Conservation (phyloP, 2,329 filamentous ascomycete genomes). For the Ophiostoma quercus region DNA sequence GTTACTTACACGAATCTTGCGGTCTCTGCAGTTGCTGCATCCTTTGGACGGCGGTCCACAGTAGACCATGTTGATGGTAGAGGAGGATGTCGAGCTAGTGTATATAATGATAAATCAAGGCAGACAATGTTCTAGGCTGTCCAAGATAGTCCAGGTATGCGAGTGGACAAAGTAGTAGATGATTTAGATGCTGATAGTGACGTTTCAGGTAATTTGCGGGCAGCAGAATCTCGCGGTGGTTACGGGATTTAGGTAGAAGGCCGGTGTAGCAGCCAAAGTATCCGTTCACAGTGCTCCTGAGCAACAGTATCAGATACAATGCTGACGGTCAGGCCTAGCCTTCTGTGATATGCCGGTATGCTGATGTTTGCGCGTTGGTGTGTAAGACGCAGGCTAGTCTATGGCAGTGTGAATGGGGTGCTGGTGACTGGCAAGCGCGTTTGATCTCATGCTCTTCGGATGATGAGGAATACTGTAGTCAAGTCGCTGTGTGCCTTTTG, state of each 20-base stretch:
- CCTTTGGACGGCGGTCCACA: slow-evolving; percentile 54
- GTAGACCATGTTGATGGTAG: slow-evolving; percentile 45
- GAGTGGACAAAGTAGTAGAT: background rate
- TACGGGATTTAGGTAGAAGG: slow-evolving; percentile 5
- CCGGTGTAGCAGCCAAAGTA: background rate
- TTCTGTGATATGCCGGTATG: background rate
- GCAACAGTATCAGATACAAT: slow-evolving; percentile 1
- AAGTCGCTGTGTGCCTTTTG: background rate
- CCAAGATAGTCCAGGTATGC: background rate
- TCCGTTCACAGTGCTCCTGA: slow-evolving; percentile 1
- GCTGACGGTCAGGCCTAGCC: background rate
- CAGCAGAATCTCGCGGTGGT: slow-evolving; percentile 14
- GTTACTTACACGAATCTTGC: slow-evolving; percentile 50
- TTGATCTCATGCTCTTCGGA: background rate
- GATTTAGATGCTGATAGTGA: slow-evolving; percentile 4
- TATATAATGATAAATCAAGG: background rate
- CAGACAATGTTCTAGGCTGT: background rate
- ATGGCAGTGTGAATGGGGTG: background rate
- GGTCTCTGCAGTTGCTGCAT: slow-evolving; percentile 51
- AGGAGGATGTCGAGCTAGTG: background rate
- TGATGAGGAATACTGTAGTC: background rate
- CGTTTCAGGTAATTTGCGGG: slow-evolving; percentile 20
- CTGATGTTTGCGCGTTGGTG: background rate
- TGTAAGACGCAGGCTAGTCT: background rate
- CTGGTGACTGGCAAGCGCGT: background rate